These are phyloP conservation scores for Endoconidiophora polonica DNA, from an alignment of 2,329 filamentous ascomycete species.

Conservation along the genomic window DNA sequence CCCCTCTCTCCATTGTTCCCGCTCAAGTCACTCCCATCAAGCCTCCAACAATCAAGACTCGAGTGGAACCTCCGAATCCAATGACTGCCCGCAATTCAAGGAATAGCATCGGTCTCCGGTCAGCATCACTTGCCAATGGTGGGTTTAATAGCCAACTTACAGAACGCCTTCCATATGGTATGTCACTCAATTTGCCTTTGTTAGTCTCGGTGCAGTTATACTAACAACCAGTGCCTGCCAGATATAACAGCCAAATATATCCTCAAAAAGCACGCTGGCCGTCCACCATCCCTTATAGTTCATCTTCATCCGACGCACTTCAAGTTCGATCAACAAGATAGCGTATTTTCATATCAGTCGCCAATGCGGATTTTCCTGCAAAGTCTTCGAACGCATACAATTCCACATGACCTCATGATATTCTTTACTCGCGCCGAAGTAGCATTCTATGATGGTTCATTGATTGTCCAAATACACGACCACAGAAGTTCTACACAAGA, in stretches of 20 bases:
- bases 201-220: background rate
- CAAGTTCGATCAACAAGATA: slow-evolving; percentile 83
- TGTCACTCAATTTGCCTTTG: background rate
- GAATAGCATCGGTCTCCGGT: slow-evolving; percentile 33
- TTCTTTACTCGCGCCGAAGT: slow-evolving; percentile 57
- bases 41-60: slow-evolving; percentile 11
- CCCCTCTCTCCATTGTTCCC: slow-evolving; percentile 17
- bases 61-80: slow-evolving; percentile 30
- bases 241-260: slow-evolving; percentile 64
- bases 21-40: slow-evolving; percentile 9
- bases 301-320: slow-evolving; percentile 79
- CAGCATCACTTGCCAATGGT: slow-evolving; percentile 31
- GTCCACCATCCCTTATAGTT: slow-evolving; percentile 66
- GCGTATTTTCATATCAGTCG: slow-evolving; percentile 80
- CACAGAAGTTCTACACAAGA: slow-evolving; percentile 51
- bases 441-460: slow-evolving; percentile 79
- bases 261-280: slow-evolving; percentile 61
- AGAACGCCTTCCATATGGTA: slow-evolving; percentile 38
- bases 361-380: slow-evolving; percentile 73
- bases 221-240: slow-evolving; percentile 21
- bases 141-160: slow-evolving; percentile 21
- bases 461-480: slow-evolving; percentile 89
- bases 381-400: slow-evolving; percentile 56
- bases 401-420: slow-evolving; percentile 78
- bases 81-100: slow-evolving; percentile 29